phyloP scores from a whole-genome alignment of 106 monocot genomes.

The Dendrobium chrysotoxum region DNA sequence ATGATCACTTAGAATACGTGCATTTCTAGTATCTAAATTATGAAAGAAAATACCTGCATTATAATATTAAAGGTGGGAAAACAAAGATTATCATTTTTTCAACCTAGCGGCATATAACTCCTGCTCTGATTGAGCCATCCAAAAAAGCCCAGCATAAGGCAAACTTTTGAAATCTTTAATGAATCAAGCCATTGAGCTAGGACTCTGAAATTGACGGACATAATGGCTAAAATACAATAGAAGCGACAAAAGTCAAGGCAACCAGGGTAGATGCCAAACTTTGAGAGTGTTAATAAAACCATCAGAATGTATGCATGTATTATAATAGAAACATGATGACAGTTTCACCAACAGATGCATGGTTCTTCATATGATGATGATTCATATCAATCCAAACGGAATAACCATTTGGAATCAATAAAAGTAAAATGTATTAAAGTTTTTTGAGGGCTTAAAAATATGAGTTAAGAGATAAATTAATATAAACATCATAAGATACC shows the following conservation, averaged over 20 bases:
- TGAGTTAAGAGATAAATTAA: neutral
- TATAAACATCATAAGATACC: slow-evolving; percentile 35
- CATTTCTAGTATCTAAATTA: no score
- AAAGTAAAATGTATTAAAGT: neutral
- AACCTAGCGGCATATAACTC: no score
- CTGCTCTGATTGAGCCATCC: no score
- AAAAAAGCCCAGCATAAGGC: no score
- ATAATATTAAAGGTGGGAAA: no score
- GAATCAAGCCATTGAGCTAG: neutral
- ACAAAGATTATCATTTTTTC: no score
- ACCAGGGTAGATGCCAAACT: neutral
- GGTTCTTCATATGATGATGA: neutral
- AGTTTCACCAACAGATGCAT: neutral
- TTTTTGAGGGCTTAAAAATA: no score
- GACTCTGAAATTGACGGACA: neutral
- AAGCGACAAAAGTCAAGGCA: neutral
- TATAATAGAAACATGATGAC: neutral
- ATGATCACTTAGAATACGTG: no score
- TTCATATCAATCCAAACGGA: neutral
- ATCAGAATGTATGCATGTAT: neutral
- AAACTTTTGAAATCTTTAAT: no score
- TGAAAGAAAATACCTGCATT: no score
- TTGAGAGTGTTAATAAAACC: neutral
- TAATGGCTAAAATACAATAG: neutral
- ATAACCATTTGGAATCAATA: neutral